Evolutionary conservation across 169 alveolate genomes (phyloP), one percentile per base, ranked within the genome.

Genomic region (Eimeria falciformis): DNA sequence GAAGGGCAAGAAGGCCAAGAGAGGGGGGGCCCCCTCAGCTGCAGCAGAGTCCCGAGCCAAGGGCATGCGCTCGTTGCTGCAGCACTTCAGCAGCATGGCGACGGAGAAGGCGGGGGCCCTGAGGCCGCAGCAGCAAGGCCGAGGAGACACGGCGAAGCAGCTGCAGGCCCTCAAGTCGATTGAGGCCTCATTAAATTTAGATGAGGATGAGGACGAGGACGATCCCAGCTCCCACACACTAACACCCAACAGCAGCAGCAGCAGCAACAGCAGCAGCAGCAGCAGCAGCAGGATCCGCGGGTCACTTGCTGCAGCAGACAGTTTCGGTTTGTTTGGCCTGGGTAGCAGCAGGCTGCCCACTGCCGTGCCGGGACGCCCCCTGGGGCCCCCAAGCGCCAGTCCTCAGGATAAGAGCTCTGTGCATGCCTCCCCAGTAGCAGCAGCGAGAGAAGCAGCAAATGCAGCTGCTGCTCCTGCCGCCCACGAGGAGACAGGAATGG

Each of bases 61-160:
- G 81, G 89, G 82, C 18, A 88, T 77, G 93, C 77, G 93, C 33
- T 73, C 86, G 65, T 69, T 73, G 55, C 79, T 73, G 46, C 93
- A 69, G 66, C 93, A 53, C 89, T 62, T 77, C 82, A 88, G 68
- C 53, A 73, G 65, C 82, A 55, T 33, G 37, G 85, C 93, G 27
- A 46, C 65, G 79, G 86, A 56, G 93, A 40, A 62, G 29, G 29
- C 75, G 21, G 75, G 75, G 25, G 37, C 23, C 40, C 12, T 4
- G 14, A 29, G 40, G 18, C 75, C 75, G 40, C 75, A 62, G 29
- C 27, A 62, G 75, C 17, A n/a, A 25, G 75, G 40, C 27, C 17
- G 40, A 25, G 75, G 40, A 17, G 40, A 62, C 11, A 21, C 75
- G 27, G 37, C 75, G 75, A 62, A 62, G 75, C 75, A 62, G 12